A percentile compares a stretch with the other conserved stretches of the same genome.
phyloP scores from a whole-genome alignment of 805 yeast species.

The Ogataea zsoltii region DNA sequence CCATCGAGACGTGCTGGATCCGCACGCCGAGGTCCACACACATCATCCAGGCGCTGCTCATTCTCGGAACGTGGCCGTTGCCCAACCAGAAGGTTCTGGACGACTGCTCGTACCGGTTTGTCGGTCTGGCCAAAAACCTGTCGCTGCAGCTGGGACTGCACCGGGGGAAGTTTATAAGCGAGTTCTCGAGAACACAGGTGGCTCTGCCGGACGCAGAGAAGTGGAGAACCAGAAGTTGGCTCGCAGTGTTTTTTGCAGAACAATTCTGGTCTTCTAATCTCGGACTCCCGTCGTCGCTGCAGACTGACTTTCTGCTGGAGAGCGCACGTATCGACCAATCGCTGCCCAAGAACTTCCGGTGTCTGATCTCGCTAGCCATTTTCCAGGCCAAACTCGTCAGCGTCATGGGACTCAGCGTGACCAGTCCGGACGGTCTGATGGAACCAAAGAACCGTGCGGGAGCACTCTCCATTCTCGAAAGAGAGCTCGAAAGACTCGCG shows the following conservation, averaged over 20 bases:
- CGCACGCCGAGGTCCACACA: constrained; percentile 92
- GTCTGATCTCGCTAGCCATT: constrained; percentile 69
- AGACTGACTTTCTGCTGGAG: constrained; percentile 79
- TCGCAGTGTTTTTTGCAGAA: constrained; percentile 82
- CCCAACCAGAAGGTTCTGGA: constrained; percentile 92
- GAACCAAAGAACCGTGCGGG: constrained; percentile 84
- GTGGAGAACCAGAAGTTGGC: constrained; percentile 94
- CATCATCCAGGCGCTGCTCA: constrained; percentile 83
- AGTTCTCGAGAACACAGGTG: constrained; percentile 87
- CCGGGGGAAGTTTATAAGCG: constrained; percentile 87
- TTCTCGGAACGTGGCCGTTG: constrained; percentile 87
- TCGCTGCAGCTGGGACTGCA: constrained; percentile 88
- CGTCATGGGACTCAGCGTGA: constrained; percentile 84
- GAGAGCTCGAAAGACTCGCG: constrained; percentile 75
- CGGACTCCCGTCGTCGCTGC: constrained; percentile 86
- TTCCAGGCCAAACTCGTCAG: constrained; percentile 83
- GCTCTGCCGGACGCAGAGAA: constrained; percentile 86
- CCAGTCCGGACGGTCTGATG: constrained; percentile 84
- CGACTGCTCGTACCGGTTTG: constrained; percentile 86
- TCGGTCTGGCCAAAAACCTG: constrained; percentile 81
- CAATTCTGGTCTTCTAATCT: constrained; percentile 87
- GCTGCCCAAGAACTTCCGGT: constrained; percentile 70
- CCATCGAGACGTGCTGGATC: constrained; percentile 91
- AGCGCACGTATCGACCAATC: constrained; percentile 67
- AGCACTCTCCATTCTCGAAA: constrained; percentile 70